Conservation (phyloP, 1,139 yeast species). For the Taphrina pruni region DNA sequence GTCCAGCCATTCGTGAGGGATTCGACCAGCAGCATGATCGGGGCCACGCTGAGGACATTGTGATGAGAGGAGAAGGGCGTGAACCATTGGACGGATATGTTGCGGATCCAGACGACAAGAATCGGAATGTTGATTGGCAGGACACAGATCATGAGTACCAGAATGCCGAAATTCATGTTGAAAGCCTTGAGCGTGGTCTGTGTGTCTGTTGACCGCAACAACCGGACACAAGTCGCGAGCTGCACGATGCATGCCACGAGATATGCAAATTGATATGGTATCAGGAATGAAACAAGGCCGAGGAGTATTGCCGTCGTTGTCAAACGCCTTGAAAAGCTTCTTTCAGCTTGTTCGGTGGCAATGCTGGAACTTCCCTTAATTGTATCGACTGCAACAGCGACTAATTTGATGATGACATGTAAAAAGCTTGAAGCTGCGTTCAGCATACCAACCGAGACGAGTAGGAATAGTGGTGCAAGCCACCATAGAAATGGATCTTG, state of each 20-base stretch:
- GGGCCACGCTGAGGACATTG: constrained; percentile 50
- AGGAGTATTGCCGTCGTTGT: constrained; percentile 53
- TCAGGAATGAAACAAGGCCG: constrained; percentile 60
- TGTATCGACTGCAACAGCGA: background rate
- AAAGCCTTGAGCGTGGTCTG: constrained; percentile 39
- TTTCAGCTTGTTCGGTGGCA: constrained; percentile 15
- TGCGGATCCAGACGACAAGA: constrained; percentile 52
- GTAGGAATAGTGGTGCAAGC: constrained; percentile 64
- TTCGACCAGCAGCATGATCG: constrained; percentile 50
- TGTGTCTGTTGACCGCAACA: constrained; percentile 36
- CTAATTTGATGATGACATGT: constrained; percentile 1
- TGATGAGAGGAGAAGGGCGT: constrained; percentile 50
- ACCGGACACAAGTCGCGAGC: constrained; percentile 46
- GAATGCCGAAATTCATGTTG: constrained; percentile 49
- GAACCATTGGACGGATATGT: constrained; percentile 49
- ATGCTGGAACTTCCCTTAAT: constrained; percentile 8
- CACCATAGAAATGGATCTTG: constrained; percentile 64
- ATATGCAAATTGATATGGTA: constrained; percentile 82
- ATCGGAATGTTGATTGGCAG: constrained; percentile 51
- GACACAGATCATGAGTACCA: constrained; percentile 50
- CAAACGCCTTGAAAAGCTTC: constrained; percentile 42
- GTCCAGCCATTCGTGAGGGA: constrained; percentile 48
- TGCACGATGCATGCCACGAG: constrained; percentile 61
- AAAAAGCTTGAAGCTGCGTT: constrained; percentile 32
- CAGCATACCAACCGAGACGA: constrained; percentile 61